Evolutionary conservation across 148 eudicot genomes (phyloP), one percentile per base, ranked within the genome.

Genomic region (Rhododendron vialii): DNA sequence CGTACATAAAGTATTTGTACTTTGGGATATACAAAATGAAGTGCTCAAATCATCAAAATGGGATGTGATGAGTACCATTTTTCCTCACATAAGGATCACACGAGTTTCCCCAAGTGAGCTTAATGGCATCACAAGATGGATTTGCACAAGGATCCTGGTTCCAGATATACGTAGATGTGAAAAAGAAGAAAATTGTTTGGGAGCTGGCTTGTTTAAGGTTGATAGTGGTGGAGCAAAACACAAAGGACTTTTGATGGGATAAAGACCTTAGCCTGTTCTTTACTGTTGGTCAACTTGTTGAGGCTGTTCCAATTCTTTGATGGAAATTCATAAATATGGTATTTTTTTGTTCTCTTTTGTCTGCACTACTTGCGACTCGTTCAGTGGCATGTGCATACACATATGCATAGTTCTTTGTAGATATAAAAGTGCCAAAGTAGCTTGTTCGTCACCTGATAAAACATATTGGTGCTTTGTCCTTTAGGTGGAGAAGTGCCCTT

Each of bases 401-500:
- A 55, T 9, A 9, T 35, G 22, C 30, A n/a, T 53, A 84, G 7
- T 73, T 51, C 38, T 36, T 30, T 6, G 14, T 47, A 20, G 69
- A 14, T 43, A 67, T 65, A 38, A 9, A 84, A 24, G 81, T 30
- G 51, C 61, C 36, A 75, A 35, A 3, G 26, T 83, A 47, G 26
- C 30, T 17, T 35, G 36, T 7, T 41, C 13, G 33, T 13, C 67
- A 50, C 35, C 51, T 73, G 33, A 50, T 50, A 10, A 71, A 30
- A 71, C 74, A 10, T 17, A 35, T 51, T 1, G 14, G 51, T 50
- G 28, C 55, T 28, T 69, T 53, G 87, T 87, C 81, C 45, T 90
- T 84, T 90, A 97, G 98, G 99, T 97, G 98, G 98, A 93, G 99
- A 93, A 90, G 98, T 92, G 96, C 98, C 77, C 95, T 97, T 59